Evolutionary conservation across 2,329 filamentous ascomycete species (phyloP).

Genomic region (Aspergillus aculeatinus): DNA sequence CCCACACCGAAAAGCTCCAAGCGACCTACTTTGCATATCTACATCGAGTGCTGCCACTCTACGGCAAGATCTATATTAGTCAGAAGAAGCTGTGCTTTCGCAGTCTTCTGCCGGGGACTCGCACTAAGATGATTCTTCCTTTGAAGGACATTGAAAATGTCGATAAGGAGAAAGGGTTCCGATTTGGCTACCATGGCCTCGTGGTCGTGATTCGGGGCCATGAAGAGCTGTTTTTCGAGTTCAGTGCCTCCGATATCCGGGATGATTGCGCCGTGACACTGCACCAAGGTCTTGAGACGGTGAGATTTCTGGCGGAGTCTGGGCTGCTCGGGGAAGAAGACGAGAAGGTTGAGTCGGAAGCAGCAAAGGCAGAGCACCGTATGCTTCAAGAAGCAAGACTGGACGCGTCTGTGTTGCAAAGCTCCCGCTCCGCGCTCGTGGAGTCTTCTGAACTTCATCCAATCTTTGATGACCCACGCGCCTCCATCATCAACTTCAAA

Average conservation of each 20-base stretch:
- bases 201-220: constrained; percentile 92
- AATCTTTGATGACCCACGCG: constrained; percentile 86
- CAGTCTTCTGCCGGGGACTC: constrained; percentile 81
- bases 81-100: constrained; percentile 87
- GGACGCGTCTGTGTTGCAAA: constrained; percentile 39
- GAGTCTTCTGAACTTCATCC: constrained; percentile 57
- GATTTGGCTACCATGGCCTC: constrained; percentile 85
- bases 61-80: constrained; percentile 95
- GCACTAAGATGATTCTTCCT: constrained; percentile 89
- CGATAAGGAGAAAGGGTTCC: constrained; percentile 91
- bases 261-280: constrained; percentile 88
- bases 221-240: constrained; percentile 96
- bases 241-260: constrained; percentile 70
- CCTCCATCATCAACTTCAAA: constrained; percentile 89
- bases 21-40: constrained; percentile 91
- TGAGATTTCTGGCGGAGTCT: constrained; percentile 69
- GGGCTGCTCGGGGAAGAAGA: constrained; percentile 66
- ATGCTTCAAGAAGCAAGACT: constrained; percentile 73
- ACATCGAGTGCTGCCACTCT: constrained; percentile 84
- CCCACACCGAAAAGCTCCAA: constrained; percentile 75
- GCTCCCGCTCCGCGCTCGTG: constrained; percentile 22
- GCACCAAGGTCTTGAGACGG: constrained; percentile 71
- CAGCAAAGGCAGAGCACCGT: constrained; percentile 76
- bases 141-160: constrained; percentile 90
- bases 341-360: constrained; percentile 68